phyloP scores from a whole-genome alignment of 2,329 filamentous ascomycete genomes.

The Trichoderma atrobrunneum region DNA sequence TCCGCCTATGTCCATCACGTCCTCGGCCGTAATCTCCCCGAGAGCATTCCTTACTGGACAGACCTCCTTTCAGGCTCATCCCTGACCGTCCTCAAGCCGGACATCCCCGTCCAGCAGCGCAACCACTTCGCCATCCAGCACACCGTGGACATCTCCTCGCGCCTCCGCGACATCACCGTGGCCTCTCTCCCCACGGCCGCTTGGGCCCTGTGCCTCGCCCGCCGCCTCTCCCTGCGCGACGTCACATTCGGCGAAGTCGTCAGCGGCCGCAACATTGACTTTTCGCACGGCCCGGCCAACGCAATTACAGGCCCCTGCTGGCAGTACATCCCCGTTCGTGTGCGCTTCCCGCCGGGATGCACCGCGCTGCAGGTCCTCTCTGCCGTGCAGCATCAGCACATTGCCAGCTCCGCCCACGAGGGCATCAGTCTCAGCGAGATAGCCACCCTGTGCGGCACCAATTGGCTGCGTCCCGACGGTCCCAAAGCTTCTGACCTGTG shows the following conservation, averaged over 20 bases:
- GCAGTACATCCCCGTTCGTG: slow-evolving; percentile 64
- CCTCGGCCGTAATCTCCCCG: slow-evolving; percentile 39
- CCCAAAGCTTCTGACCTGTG: slow-evolving; percentile 32
- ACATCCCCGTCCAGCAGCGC: slow-evolving; percentile 35
- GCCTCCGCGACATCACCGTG: slow-evolving; percentile 55
- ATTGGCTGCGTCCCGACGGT: slow-evolving; percentile 34
- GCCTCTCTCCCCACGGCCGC: slow-evolving; percentile 66
- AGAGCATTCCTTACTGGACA: slow-evolving; percentile 60
- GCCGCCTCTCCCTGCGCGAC: slow-evolving; percentile 50
- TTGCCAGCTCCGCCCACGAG: slow-evolving; percentile 54
- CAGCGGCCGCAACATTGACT: slow-evolving; percentile 59
- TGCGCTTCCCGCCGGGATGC: slow-evolving; percentile 51
- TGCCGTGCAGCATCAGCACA: slow-evolving; percentile 55
- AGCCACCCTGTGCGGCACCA: slow-evolving; percentile 41
- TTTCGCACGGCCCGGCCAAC: slow-evolving; percentile 47
- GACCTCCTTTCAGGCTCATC: slow-evolving; percentile 54
- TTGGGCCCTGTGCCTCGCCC: slow-evolving; percentile 62
- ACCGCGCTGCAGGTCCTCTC: slow-evolving; percentile 50
- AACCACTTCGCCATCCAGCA: slow-evolving; percentile 43
- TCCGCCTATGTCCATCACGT: slow-evolving; percentile 46
- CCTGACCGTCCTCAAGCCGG: slow-evolving; percentile 45
- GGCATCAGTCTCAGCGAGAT: slow-evolving; percentile 55
- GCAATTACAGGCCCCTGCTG: slow-evolving; percentile 63
- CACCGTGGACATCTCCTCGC: slow-evolving; percentile 45
- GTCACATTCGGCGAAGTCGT: slow-evolving; percentile 66